These are phyloP conservation scores for Jatropha curcas DNA, from an alignment of 345 rosid genomes.

Conservation along the genomic window DNA sequence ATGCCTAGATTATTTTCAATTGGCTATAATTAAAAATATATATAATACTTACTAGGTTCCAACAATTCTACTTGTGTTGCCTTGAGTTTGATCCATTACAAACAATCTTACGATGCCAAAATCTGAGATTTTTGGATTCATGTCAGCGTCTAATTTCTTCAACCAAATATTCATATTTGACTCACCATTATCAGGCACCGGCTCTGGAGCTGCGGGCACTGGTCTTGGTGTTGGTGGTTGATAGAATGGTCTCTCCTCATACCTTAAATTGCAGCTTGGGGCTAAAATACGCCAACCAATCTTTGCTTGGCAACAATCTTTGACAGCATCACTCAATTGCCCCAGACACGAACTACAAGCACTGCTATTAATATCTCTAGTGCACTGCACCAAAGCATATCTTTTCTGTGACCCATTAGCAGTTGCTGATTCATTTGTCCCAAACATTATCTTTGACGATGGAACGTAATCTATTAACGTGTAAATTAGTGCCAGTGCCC, in stretches of 20 bases:
- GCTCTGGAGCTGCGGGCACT: conserved; percentile 13
- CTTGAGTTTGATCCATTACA: conserved; percentile 7
- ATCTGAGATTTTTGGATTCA: conserved; percentile 12
- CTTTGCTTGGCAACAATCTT: conserved; percentile 24
- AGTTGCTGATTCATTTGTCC: conserved; percentile 3
- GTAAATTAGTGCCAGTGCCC: conserved; percentile 13
- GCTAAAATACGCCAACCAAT: conserved; percentile 34
- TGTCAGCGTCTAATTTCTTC: not conserved
- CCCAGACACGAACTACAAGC: conserved; percentile 26
- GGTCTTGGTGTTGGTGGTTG: not conserved
- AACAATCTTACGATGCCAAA: conserved; percentile 19
- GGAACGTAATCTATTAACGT: not conserved
- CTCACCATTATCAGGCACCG: conserved; percentile 22
- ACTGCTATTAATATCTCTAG: conserved; percentile 31
- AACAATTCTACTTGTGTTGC: conserved; percentile 3
- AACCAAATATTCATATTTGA: not conserved
- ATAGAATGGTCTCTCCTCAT: too few species aligned
- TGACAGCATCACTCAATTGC: not conserved
- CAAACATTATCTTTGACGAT: conserved; percentile 2
- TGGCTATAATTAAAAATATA: not conserved
- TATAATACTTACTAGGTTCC: conserved; percentile 12
- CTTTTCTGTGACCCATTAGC: conserved; percentile 1
- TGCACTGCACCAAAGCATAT: conserved; percentile 42
- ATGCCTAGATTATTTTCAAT: not conserved
- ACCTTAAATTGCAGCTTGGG: conserved; percentile 32